Conservation (phyloP, 106 monocot species). For the Acorus gramineus region DNA sequence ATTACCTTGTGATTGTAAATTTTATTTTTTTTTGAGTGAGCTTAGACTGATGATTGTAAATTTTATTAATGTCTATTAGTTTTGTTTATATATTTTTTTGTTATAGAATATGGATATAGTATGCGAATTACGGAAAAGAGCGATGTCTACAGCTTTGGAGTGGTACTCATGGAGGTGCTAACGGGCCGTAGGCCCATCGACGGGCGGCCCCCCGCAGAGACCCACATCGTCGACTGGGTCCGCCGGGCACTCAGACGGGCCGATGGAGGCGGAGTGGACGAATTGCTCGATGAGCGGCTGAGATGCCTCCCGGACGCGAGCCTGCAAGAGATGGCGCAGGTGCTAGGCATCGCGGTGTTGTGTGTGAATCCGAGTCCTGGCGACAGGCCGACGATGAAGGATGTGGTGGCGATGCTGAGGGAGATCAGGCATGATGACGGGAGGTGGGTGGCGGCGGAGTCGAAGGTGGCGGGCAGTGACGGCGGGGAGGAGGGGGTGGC, state of each 20-base stretch:
- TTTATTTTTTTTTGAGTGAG: neutral
- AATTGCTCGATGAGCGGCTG: slow-evolving; percentile 8
- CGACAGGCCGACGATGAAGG: slow-evolving; percentile 23
- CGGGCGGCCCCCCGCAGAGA: slow-evolving; percentile 1
- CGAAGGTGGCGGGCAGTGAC: neutral
- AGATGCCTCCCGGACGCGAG: neutral
- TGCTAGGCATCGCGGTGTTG: slow-evolving; percentile 3
- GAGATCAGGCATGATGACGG: slow-evolving; percentile 9
- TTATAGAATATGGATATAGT: slow-evolving; percentile 10
- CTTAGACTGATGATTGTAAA: too few relatives aligned
- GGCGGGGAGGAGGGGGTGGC: slow-evolving; percentile 2
- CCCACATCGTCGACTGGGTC: slow-evolving; percentile 14
- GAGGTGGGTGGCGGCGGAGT: neutral
- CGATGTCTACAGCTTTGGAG: slow-evolving; percentile 18
- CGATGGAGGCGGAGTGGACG: neutral
- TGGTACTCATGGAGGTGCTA: slow-evolving; percentile 14
- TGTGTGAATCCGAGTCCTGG: slow-evolving; percentile 10
- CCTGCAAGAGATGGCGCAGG: slow-evolving; percentile 21
- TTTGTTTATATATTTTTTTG: neutral
- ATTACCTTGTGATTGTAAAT: neutral
- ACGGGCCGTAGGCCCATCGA: slow-evolving; percentile 8
- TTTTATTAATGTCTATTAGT: too few relatives aligned
- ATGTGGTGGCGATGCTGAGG: slow-evolving; percentile 17
- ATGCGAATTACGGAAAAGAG: slow-evolving; percentile 19
- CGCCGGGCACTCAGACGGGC: neutral